phyloP scores from a whole-genome alignment of 1,139 yeast genomes.

The Saccharomycopsis hybrid region DNA sequence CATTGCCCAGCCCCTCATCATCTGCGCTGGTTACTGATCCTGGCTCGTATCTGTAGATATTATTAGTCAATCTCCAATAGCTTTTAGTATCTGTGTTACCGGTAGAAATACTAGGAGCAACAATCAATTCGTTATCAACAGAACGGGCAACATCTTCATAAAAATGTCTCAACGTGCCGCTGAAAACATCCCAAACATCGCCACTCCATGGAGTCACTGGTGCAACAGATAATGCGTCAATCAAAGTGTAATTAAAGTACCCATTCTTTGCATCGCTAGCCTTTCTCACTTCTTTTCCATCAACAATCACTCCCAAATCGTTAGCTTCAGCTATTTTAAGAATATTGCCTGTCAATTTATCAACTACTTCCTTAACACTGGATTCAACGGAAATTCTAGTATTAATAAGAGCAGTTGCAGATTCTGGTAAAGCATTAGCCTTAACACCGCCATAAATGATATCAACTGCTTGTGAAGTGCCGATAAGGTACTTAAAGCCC shows the following conservation, averaged over 20 bases:
- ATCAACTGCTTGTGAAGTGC: constrained; percentile 58
- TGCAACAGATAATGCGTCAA: constrained; percentile 42
- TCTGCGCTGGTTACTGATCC: constrained; percentile 20
- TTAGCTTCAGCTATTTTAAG: constrained; percentile 35
- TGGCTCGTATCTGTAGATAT: constrained; percentile 65
- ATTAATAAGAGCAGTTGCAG: constrained; percentile 38
- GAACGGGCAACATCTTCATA: constrained; percentile 33
- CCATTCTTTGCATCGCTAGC: constrained; percentile 34
- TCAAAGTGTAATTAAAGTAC: constrained; percentile 37
- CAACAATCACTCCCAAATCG: constrained; percentile 38
- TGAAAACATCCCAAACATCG: constrained; percentile 43
- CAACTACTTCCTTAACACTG: constrained; percentile 32
- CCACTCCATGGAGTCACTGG: constrained; percentile 46
- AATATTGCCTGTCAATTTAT: constrained; percentile 34
- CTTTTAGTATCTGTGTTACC: constrained; percentile 83
- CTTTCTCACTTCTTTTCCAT: constrained; percentile 30
- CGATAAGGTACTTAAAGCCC: constrained; percentile 35
- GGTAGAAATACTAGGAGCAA: constrained; percentile 62
- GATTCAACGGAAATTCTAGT: constrained; percentile 44
- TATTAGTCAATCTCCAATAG: constrained; percentile 68
- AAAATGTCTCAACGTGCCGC: constrained; percentile 48
- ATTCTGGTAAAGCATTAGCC: constrained; percentile 51
- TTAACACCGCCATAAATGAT: constrained; percentile 55
- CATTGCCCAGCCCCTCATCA: constrained; percentile 8
- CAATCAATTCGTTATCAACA: constrained; percentile 32